Evolutionary conservation across 345 rosid genomes (phyloP).

Genomic region (Eucalyptus paniculata): DNA sequence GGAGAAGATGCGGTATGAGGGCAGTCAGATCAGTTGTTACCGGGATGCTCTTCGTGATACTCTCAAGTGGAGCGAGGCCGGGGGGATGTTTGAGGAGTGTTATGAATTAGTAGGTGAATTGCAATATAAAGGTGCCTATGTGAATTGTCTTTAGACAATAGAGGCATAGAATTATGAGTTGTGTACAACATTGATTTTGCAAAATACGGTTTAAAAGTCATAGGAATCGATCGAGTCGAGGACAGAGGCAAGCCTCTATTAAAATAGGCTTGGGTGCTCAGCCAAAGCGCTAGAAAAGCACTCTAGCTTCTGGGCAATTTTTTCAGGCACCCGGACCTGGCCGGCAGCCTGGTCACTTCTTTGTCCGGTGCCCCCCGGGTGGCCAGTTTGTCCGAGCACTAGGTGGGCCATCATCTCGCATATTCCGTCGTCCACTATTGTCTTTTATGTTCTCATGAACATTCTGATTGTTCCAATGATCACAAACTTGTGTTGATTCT

Average conservation of each 20-base stretch:
- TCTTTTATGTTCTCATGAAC: background rate
- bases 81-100: background rate
- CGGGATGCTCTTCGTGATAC: background rate
- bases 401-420: background rate
- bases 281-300: background rate
- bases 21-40: background rate
- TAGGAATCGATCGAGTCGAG: background rate
- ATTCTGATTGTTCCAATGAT: background rate
- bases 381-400: background rate
- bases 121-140: background rate
- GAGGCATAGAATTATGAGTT: background rate
- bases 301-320: background rate
- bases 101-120: background rate
- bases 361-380: background rate
- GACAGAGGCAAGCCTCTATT: background rate
- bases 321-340: background rate
- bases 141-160: background rate
- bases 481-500: background rate
- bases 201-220: background rate
- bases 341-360: background rate
- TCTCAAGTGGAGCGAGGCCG: background rate
- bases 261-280: background rate
- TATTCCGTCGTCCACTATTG: background rate
- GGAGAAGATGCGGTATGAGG: background rate
- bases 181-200: background rate